A percentile compares a stretch with the other conserved stretches of the same genome.
Evolutionary conservation across 352 stramenopile species (phyloP).

Genomic region (Detonula confervacea): DNA sequence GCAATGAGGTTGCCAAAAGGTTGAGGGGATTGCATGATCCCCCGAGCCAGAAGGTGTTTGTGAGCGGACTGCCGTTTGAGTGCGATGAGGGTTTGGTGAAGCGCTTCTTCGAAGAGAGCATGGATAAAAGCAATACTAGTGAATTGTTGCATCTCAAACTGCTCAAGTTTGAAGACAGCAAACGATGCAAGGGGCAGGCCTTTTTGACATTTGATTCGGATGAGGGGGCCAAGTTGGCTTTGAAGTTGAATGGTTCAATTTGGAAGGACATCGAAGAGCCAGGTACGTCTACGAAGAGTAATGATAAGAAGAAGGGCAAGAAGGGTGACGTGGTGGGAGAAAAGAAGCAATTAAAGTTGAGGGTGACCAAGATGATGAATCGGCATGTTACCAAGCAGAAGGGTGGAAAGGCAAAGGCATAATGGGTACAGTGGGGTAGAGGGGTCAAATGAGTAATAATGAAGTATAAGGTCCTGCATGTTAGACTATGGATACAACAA

Average conservation of each 20-base stretch:
- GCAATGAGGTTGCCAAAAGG: slow-evolving; percentile 72
- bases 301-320: slow-evolving; percentile 51
- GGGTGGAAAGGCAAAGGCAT: too few relatives aligned
- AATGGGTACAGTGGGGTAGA: too few relatives aligned
- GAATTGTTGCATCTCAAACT: slow-evolving; percentile 66
- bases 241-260: slow-evolving; percentile 70
- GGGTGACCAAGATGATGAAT: slow-evolving; percentile 75
- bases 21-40: slow-evolving; percentile 70
- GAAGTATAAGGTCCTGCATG: too few relatives aligned
- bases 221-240: slow-evolving; percentile 55
- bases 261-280: slow-evolving; percentile 43
- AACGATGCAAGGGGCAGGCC: slow-evolving; percentile 76
- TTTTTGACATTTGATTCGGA: slow-evolving; percentile 79
- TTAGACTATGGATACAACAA: too few relatives aligned
- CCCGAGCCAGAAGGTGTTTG: slow-evolving; percentile 77
- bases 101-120: slow-evolving; percentile 59
- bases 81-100: slow-evolving; percentile 65
- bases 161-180: slow-evolving; percentile 81
- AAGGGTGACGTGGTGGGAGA: slow-evolving; percentile 33
- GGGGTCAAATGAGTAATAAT: background rate
- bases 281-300: slow-evolving; percentile 11
- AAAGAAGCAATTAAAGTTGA: slow-evolving; percentile 73
- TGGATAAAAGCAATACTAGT: slow-evolving; percentile 1
- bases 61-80: slow-evolving; percentile 80
- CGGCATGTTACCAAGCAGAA: slow-evolving; percentile 65